Evolutionary conservation across 2,329 filamentous ascomycete genomes (phyloP), one percentile per base, ranked within the genome.

Genomic region (Botrytis porri): DNA sequence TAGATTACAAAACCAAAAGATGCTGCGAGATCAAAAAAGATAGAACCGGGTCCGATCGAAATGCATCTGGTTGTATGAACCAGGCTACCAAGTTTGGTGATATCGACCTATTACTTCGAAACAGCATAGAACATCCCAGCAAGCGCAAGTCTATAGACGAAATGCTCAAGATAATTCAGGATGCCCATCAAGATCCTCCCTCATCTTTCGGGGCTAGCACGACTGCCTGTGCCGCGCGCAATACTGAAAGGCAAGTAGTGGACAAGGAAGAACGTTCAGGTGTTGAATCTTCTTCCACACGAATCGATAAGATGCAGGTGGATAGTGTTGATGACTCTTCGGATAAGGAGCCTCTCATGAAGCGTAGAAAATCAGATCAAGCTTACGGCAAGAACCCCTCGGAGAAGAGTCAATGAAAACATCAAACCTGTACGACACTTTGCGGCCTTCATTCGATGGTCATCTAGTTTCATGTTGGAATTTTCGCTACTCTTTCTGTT

Each of bases 71-170:
- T 8, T 69, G 64, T 35, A 61, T 48, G 32, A 43, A 61, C 10
- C 71, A 73, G 48, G 32, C 64, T 25, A 32, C 32, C 12, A 73
- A 70, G 25, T 73, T 73, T 29, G 71, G 54, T 6, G 63, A 73
- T 29, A 54, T 70, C 14, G 35, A 41, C 3, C 29, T 35, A 8
- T 29, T 60, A 29, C 70, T 72, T 45, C 37, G 29, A 1, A 67
- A 72, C 12, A 67, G 61, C 9, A 39, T 57, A 29, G 65, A 67
- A 41, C 18, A 41, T 2, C 25, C 65, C 6, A 57, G 35, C 48
- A 57, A 37, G 2, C 65, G 65, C 37, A 57, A 67, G 16, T 6
- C 65, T 22, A 5, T 67, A 20, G 25, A 67, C 35, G 35, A 67
- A 4, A 32, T 67, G 48, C 37, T 67, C 22, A 32, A 57, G 18